A percentile compares a stretch with the other conserved stretches of the same genome.
phyloP scores from a whole-genome alignment of 495 filamentous ascomycete genomes.

The Penicillium roqueforti region DNA sequence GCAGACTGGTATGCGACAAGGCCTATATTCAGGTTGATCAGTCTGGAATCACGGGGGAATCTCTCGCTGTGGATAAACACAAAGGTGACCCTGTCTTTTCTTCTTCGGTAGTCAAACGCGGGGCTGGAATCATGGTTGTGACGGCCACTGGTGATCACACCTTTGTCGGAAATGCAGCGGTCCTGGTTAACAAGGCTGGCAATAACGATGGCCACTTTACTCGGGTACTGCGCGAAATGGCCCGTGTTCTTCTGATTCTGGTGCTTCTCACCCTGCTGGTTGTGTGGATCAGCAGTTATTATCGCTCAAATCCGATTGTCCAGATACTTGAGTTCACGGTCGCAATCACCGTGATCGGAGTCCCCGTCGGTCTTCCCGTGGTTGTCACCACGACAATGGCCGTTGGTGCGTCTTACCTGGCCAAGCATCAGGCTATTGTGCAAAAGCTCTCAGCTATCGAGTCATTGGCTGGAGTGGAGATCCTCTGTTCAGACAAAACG shows the following conservation, averaged over 20 bases:
- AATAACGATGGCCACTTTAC: slow-evolving; percentile 80
- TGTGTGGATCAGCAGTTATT: slow-evolving; percentile 84
- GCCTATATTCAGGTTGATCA: slow-evolving; percentile 88
- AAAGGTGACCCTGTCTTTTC: slow-evolving; percentile 73
- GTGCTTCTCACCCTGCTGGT: slow-evolving; percentile 75
- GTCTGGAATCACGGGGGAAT: slow-evolving; percentile 88
- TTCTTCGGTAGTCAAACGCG: slow-evolving; percentile 87
- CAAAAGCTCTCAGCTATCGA: slow-evolving; percentile 93
- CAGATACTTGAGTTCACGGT: slow-evolving; percentile 75
- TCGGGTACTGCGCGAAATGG: slow-evolving; percentile 79
- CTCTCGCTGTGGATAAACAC: slow-evolving; percentile 84
- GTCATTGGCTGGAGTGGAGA: slow-evolving; percentile 88
- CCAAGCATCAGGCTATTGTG: slow-evolving; percentile 87
- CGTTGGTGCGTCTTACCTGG: slow-evolving; percentile 87
- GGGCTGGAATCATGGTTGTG: slow-evolving; percentile 75
- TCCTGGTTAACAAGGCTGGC: slow-evolving; percentile 72
- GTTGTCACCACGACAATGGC: slow-evolving; percentile 97
- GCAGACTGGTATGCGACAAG: slow-evolving; percentile 72
- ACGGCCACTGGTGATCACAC: slow-evolving; percentile 82
- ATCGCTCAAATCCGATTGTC: slow-evolving; percentile 73
- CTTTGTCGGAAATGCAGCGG: slow-evolving; percentile 83
- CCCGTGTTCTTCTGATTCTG: slow-evolving; percentile 66
- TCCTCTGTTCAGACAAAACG: slow-evolving; percentile 96
- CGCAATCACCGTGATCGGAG: slow-evolving; percentile 86
- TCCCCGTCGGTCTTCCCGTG: slow-evolving; percentile 90